Evolutionary conservation across 768 basidiomycete genomes (phyloP).

Genomic region (Termitomyces sp.): DNA sequence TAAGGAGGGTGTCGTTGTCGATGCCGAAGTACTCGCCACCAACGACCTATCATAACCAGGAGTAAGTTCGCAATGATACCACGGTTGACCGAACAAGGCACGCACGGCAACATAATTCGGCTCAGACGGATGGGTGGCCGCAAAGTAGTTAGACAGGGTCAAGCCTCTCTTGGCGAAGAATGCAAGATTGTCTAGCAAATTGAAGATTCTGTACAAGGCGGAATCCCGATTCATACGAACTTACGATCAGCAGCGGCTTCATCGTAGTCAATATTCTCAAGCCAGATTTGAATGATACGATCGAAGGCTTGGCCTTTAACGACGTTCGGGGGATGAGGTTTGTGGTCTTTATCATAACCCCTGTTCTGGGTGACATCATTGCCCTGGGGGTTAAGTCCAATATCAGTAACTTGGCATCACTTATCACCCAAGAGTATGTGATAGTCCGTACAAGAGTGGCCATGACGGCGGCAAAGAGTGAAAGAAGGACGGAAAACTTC

Average conservation of each 20-base stretch:
- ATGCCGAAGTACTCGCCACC: constrained; percentile 30
- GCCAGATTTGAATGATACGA: constrained; percentile 39
- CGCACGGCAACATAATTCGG: constrained; percentile 49
- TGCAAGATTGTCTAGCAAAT: constrained; percentile 20
- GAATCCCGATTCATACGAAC: background rate
- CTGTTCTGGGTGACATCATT: background rate
- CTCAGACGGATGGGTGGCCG: constrained; percentile 53
- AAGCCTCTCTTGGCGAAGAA: constrained; percentile 46
- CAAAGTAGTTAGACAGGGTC: constrained; percentile 38
- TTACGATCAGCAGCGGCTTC: constrained; percentile 20
- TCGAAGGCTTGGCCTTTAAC: constrained; percentile 23
- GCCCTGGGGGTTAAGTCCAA: background rate
- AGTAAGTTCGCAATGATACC: constrained; percentile 10
- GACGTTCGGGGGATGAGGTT: background rate
- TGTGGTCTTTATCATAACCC: background rate
- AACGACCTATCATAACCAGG: background rate
- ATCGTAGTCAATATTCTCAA: constrained; percentile 57
- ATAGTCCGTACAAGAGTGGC: background rate
- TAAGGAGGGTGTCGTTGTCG: constrained; percentile 30
- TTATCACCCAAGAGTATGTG: no score
- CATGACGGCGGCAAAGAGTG: background rate
- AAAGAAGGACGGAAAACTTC: background rate
- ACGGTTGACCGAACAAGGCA: background rate
- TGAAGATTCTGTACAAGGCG: background rate
- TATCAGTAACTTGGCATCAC: background rate